Percentiles rank a stretch among this genome's conserved stretches.
These are phyloP conservation scores for Akanthomyces lecanii DNA, from an alignment of 2,329 filamentous ascomycete species.

Conservation along the genomic window DNA sequence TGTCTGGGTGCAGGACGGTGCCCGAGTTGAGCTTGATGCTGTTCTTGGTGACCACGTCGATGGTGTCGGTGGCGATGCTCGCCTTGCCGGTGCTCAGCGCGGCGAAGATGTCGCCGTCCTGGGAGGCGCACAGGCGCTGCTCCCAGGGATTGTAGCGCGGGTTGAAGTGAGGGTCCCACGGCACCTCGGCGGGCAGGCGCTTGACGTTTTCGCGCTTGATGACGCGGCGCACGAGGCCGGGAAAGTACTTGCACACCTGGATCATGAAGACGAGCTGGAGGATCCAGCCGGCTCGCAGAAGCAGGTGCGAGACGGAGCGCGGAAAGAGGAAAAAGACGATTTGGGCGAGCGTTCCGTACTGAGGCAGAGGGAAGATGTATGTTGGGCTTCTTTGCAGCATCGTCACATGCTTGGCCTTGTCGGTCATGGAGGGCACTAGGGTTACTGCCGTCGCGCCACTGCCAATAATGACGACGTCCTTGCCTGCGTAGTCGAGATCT, in stretches of 20 bases:
- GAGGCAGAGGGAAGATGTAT: constrained; percentile 53
- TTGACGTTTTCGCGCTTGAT: constrained; percentile 38
- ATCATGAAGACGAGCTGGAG: constrained; percentile 38
- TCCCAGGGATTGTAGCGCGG: constrained; percentile 59
- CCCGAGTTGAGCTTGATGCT: constrained; percentile 43
- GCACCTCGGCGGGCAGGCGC: constrained; percentile 46
- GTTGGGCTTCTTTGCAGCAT: constrained; percentile 66
- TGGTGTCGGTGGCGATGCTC: constrained; percentile 41
- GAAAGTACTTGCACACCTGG: constrained; percentile 47
- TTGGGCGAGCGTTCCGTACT: constrained; percentile 32
- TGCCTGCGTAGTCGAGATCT: constrained; percentile 59
- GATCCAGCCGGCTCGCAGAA: constrained; percentile 46
- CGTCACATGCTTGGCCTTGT: constrained; percentile 56
- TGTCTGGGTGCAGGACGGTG: constrained; percentile 48
- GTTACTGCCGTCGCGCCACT: constrained; percentile 65
- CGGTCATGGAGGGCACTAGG: constrained; percentile 56
- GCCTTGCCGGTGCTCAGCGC: constrained; percentile 36
- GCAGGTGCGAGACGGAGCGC: constrained; percentile 36
- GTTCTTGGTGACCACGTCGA: constrained; percentile 40
- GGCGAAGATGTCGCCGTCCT: constrained; percentile 43
- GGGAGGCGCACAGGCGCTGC: constrained; percentile 61
- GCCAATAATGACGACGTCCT: constrained; percentile 63
- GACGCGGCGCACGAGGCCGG: constrained; percentile 39
- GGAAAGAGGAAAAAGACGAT: constrained; percentile 40
- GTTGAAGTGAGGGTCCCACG: constrained; percentile 50